Conservation (phyloP, 2,329 filamentous ascomycete genomes). For the Basipetospora sp. region DNA sequence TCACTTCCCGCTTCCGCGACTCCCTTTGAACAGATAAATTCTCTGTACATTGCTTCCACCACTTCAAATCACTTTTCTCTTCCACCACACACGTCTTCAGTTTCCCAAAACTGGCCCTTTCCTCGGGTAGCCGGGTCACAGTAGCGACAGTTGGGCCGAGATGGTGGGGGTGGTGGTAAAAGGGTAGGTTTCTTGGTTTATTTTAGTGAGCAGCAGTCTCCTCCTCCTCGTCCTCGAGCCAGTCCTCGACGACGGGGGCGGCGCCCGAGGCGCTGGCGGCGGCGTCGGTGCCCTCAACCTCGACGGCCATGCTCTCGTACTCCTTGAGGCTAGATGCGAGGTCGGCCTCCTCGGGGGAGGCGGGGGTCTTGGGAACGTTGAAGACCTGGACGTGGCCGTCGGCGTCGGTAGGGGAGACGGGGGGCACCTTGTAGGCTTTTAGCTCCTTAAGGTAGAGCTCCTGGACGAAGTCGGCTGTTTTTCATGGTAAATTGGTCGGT, state of each 20-base stretch:
- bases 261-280: conserved; percentile 42
- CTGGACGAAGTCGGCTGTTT: conserved; percentile 83
- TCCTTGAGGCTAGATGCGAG: conserved; percentile 81
- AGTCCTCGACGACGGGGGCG: conserved; percentile 47
- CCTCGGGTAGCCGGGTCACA: too few relatives aligned
- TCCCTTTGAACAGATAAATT: too few relatives aligned
- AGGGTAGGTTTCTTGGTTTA: too few relatives aligned
- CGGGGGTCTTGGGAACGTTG: conserved; percentile 60
- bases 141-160: too few relatives aligned
- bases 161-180: too few relatives aligned
- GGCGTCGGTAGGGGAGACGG: conserved; percentile 72
- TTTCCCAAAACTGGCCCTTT: too few relatives aligned
- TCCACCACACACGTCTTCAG: too few relatives aligned
- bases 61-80: too few relatives aligned
- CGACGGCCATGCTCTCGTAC: conserved; percentile 87
- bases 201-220: conserved; percentile 14
- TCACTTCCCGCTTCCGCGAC: too few relatives aligned
- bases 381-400: conserved; percentile 88
- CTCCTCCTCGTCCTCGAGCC: conserved; percentile 61
- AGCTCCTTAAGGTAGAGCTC: conserved; percentile 95
- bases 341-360: conserved; percentile 85
- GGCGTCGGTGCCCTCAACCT: conserved; percentile 76
- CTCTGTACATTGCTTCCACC: too few relatives aligned
- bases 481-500: background rate
- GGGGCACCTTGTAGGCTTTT: conserved; percentile 79